phyloP scores from a whole-genome alignment of 345 rosid genomes.

The Pistacia vera region DNA sequence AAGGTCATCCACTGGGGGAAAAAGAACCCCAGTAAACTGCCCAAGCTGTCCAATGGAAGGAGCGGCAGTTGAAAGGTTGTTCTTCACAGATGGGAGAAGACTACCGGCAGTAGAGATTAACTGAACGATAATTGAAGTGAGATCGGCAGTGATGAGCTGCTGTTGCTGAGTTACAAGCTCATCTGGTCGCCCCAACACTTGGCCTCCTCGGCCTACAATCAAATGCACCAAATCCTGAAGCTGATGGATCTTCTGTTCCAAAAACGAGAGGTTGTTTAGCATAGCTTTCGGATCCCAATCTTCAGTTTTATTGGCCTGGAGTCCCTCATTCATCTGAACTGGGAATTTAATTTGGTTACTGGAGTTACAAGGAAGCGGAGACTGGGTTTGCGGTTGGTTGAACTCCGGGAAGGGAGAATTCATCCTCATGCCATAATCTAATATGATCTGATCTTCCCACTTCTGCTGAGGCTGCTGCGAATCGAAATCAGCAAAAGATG shows the following conservation, averaged over 20 bases:
- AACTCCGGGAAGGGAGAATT: constrained; percentile 50
- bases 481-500: constrained; percentile 37
- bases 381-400: constrained; percentile 29
- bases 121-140: constrained; percentile 91
- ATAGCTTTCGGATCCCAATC: constrained; percentile 76
- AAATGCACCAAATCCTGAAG: constrained; percentile 75
- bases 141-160: constrained; percentile 82
- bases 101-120: constrained; percentile 93
- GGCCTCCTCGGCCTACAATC: constrained; percentile 58
- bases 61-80: constrained; percentile 43
- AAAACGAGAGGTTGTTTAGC: constrained; percentile 80
- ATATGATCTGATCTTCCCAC: constrained; percentile 60
- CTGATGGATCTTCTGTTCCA: constrained; percentile 87
- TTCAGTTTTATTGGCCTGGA: constrained; percentile 44
- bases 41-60: constrained; percentile 47
- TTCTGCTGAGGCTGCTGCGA: constrained; percentile 46
- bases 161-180: constrained; percentile 73
- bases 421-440: constrained; percentile 48
- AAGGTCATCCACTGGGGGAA: constrained; percentile 40
- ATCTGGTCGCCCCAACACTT: constrained; percentile 43
- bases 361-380: constrained; percentile 28
- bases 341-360: constrained; percentile 38
- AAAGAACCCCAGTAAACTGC: constrained; percentile 52
- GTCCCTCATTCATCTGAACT: constrained; percentile 37
- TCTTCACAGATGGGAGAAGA: constrained; percentile 89